Evolutionary conservation across 306 rosid species (phyloP).

Genomic region (Alnus glutinosa): DNA sequence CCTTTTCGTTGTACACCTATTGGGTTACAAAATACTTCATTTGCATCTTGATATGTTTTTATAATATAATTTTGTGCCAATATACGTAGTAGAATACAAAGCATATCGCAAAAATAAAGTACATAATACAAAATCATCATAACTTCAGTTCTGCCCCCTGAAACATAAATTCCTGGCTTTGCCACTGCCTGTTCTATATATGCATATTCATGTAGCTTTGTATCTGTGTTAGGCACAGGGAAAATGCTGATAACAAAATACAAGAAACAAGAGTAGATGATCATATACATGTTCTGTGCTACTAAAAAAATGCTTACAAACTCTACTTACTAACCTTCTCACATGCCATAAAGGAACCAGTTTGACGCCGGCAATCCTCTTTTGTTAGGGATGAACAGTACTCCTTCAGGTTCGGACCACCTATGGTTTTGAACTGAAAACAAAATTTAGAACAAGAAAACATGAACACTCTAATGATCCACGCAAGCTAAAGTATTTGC

Average conservation of each 20-base stretch:
- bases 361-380: slow-evolving; percentile 91
- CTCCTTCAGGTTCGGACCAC: slow-evolving; percentile 82
- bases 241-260: neutral
- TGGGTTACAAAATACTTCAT: no score
- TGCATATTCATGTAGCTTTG: neutral
- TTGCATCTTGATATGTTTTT: no score
- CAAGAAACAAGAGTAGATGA: neutral
- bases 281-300: neutral
- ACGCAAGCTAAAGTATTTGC: neutral
- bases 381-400: slow-evolving; percentile 89
- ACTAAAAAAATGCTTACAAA: slow-evolving; percentile 11
- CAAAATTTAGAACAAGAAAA: slow-evolving; percentile 24
- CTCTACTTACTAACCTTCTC: slow-evolving; percentile 68
- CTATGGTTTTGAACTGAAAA: slow-evolving; percentile 88
- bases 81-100: no score
- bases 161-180: neutral
- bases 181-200: neutral
- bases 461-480: no score
- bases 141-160: no score
- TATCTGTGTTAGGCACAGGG: neutral
- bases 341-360: slow-evolving; percentile 81
- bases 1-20: no score
- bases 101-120: no score
- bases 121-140: no score
- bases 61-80: no score